Conservation (phyloP, 2,329 filamentous ascomycete genomes). For the Alternaria novae-zelandiae region DNA sequence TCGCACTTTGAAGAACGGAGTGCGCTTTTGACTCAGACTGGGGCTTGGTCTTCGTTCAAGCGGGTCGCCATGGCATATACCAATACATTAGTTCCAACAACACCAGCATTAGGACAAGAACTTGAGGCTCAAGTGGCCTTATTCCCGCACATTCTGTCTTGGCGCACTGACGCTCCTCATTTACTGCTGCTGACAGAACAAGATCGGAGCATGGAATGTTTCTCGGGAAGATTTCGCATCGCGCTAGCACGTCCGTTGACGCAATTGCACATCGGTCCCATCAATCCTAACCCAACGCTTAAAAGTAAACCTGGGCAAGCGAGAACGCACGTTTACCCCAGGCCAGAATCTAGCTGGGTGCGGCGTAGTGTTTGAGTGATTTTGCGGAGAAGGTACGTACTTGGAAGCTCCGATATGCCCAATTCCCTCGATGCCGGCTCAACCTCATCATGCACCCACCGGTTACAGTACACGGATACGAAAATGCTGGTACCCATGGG, state of each 20-base stretch:
- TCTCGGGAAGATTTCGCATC: neutral
- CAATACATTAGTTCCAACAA: neutral
- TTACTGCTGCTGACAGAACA: neutral
- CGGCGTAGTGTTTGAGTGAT: neutral
- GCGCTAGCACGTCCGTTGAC: neutral
- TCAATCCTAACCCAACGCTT: neutral
- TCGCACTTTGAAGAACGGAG: constrained; percentile 4
- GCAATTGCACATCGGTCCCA: neutral
- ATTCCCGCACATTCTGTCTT: neutral
- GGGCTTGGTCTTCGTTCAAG: neutral
- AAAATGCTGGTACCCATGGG: neutral
- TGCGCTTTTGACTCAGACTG: neutral
- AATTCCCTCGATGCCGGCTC: neutral
- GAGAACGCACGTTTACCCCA: neutral
- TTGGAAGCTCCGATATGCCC: neutral
- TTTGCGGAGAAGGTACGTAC: neutral
- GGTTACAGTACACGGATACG: neutral
- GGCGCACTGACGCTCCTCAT: neutral
- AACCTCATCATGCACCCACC: neutral
- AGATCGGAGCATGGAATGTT: neutral
- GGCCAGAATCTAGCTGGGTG: neutral
- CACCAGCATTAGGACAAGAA: neutral
- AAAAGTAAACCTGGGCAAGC: neutral
- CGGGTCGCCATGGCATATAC: neutral
- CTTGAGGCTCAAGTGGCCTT: neutral